A percentile compares a stretch with the other conserved stretches of the same genome.
phyloP scores from a whole-genome alignment of 345 rosid species.

The Arabidopsis arenosa region DNA sequence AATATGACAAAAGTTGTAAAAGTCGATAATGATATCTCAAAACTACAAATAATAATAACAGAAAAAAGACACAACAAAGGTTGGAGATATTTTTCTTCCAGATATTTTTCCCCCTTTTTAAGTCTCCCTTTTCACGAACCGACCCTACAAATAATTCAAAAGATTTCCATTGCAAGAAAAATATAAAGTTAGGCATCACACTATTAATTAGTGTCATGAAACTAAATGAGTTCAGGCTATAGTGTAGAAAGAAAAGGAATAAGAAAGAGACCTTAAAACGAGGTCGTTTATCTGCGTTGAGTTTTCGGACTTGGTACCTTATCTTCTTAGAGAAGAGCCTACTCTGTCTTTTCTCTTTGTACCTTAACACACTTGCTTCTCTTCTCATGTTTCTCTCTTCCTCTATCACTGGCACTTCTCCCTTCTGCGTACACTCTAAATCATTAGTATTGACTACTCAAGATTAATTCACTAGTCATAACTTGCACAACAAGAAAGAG shows the following conservation, averaged over 20 bases:
- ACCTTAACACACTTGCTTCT: constrained; percentile 80
- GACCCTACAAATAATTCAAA: constrained; percentile 59
- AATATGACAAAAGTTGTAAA: constrained; percentile 30
- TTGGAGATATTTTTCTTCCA: constrained; percentile 32
- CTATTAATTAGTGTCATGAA: not conserved
- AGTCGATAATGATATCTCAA: constrained; percentile 32
- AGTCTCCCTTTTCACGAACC: constrained; percentile 58
- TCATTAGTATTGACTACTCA: not conserved
- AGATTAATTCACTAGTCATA: constrained; percentile 3
- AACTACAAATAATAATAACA: constrained; percentile 13
- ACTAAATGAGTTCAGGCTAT: not conserved
- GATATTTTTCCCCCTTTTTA: constrained; percentile 27
- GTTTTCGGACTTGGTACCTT: constrained; percentile 79
- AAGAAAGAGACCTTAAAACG: constrained; percentile 61
- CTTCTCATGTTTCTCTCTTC: constrained; percentile 66
- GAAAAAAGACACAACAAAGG: constrained; percentile 20
- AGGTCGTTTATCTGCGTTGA: constrained; percentile 83
- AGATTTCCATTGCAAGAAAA: not conserved
- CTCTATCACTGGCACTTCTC: constrained; percentile 76
- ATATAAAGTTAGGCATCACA: constrained; percentile 14
- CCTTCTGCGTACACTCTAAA: constrained; percentile 45
- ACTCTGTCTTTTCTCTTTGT: constrained; percentile 73
- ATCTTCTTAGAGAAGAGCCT: constrained; percentile 83
- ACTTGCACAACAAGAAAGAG: constrained; percentile 26
- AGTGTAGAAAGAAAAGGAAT: not conserved